phyloP scores from a whole-genome alignment of 1,139 yeast genomes.

The Lodderomyces margitis region DNA sequence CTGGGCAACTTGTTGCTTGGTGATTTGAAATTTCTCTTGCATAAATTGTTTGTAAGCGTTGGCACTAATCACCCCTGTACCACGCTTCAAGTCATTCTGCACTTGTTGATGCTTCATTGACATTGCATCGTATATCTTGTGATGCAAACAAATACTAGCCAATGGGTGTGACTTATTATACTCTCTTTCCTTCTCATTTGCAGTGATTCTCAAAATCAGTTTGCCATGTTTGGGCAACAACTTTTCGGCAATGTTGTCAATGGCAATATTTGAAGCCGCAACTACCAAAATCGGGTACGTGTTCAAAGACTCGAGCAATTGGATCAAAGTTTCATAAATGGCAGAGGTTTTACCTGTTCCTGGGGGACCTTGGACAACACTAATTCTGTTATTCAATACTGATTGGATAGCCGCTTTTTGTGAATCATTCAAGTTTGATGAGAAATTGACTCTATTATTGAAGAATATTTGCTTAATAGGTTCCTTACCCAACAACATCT shows the following conservation, averaged over 20 bases:
- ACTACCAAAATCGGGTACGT: conserved; percentile 68
- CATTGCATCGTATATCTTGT: conserved; percentile 51
- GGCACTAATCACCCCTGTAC: conserved; percentile 24
- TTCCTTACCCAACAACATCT: conserved; percentile 58
- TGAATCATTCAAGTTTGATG: conserved; percentile 57
- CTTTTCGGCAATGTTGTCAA: conserved; percentile 75
- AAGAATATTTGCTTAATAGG: conserved; percentile 60
- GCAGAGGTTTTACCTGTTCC: conserved; percentile 71
- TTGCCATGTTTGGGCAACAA: conserved; percentile 46
- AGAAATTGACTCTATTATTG: conserved; percentile 50
- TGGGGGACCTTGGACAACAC: conserved; percentile 68
- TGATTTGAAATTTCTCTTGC: conserved; percentile 37
- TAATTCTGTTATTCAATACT: conserved; percentile 62
- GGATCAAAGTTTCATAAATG: conserved; percentile 63
- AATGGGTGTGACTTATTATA: conserved; percentile 56
- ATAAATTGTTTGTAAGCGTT: conserved; percentile 48
- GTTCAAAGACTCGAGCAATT: conserved; percentile 52
- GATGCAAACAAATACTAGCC: conserved; percentile 61
- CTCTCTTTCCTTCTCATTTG: conserved; percentile 60
- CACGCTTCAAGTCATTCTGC: conserved; percentile 38
- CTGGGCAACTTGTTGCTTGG: conserved; percentile 42
- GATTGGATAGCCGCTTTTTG: conserved; percentile 69
- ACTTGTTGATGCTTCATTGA: conserved; percentile 44
- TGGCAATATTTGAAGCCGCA: conserved; percentile 75
- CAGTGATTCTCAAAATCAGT: conserved; percentile 58